Evolutionary conservation across 495 filamentous ascomycete genomes (phyloP).

Genomic region (Aspergillus kassunensis): DNA sequence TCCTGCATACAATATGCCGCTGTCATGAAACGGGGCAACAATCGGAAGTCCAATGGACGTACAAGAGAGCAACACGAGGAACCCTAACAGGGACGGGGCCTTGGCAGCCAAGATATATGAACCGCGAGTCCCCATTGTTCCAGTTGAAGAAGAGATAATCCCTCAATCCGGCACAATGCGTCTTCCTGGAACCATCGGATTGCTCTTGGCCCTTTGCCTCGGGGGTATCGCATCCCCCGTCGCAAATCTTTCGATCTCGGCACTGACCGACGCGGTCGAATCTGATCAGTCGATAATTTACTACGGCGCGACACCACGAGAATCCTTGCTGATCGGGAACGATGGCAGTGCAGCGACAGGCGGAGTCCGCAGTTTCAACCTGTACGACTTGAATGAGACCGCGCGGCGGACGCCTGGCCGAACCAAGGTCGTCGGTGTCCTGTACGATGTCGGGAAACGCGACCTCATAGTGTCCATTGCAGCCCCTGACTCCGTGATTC

Average conservation of each 20-base stretch:
- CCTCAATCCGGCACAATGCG: neutral
- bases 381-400: neutral
- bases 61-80: neutral
- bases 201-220: neutral
- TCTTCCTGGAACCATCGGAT: neutral
- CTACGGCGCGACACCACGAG: neutral
- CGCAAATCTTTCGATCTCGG: neutral
- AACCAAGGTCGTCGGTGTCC: neutral
- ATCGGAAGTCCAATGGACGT: neutral
- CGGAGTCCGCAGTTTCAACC: neutral
- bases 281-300: neutral
- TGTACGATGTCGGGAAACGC: neutral
- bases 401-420: constrained; percentile 1
- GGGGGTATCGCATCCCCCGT: neutral
- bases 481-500: constrained; percentile 1
- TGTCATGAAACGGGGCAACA: too few species aligned
- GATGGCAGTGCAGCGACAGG: constrained; percentile 4
- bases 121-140: neutral
- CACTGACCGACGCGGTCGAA: neutral
- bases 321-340: neutral
- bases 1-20: too few species aligned
- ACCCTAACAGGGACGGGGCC: neutral
- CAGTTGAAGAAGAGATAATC: neutral
- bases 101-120: neutral
- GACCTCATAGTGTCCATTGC: constrained; percentile 2